Evolutionary conservation across 23 red algal species (phyloP).

Genomic region (Gracilaria domingensis): DNA sequence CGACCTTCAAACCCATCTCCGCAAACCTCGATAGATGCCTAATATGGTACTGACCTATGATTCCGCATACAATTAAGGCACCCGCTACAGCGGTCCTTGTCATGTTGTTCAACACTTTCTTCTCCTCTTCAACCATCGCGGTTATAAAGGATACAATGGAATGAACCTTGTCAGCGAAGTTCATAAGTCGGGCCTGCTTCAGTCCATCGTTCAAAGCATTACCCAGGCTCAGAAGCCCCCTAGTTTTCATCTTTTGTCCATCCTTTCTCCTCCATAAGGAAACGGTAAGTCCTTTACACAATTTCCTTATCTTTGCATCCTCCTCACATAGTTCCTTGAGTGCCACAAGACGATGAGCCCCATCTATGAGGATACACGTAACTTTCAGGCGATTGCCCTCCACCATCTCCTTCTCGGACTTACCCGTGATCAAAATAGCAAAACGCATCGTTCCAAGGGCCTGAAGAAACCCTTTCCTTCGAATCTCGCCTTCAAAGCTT

Average conservation of each 20-base stretch:
- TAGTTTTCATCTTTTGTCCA: background rate
- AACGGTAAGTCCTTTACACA: background rate
- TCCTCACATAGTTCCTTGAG: background rate
- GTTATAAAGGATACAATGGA: background rate
- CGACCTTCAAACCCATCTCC: background rate
- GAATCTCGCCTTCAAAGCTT: background rate
- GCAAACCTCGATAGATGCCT: background rate
- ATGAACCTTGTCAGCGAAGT: background rate
- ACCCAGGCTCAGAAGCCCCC: background rate
- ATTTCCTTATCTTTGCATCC: background rate
- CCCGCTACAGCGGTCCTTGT: background rate
- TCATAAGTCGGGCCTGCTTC: background rate
- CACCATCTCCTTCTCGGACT: background rate
- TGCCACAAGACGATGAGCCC: background rate
- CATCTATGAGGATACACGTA: background rate
- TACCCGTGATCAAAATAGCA: background rate
- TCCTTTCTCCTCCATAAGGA: background rate
- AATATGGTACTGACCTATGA: background rate
- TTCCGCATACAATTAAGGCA: background rate
- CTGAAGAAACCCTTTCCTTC: background rate
- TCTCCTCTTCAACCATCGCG: background rate
- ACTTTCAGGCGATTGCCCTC: background rate
- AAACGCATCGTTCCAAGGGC: background rate
- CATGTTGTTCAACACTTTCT: background rate
- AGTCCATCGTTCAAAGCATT: background rate